phyloP scores from a whole-genome alignment of 139 green algal genomes.

The Dunaliella primolecta region DNA sequence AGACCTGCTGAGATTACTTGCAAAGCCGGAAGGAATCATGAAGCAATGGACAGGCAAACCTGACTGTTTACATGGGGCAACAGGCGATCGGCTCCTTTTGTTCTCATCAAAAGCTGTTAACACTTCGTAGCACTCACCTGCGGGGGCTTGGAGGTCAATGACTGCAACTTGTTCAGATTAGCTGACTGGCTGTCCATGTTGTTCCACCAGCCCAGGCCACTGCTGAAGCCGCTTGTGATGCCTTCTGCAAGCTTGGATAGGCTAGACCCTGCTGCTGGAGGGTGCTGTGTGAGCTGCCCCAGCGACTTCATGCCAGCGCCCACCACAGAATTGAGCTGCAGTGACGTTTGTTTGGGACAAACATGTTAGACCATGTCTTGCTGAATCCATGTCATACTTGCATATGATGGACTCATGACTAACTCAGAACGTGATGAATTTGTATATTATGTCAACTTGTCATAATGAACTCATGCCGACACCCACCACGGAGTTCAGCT shows the following conservation, averaged over 20 bases:
- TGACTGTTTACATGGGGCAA: too few species aligned
- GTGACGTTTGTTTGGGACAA: too few species aligned
- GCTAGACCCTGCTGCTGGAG: background rate
- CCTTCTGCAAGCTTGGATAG: conserved; percentile 20
- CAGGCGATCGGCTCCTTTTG: too few species aligned
- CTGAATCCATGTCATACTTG: too few species aligned
- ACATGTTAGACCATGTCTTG: too few species aligned
- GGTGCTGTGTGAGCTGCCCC: background rate
- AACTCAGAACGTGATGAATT: too few species aligned
- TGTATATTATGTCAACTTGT: too few species aligned
- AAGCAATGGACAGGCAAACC: too few species aligned
- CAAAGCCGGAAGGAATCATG: too few species aligned
- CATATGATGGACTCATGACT: too few species aligned
- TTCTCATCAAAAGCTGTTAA: too few species aligned
- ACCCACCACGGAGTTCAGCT: background rate
- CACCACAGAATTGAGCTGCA: background rate
- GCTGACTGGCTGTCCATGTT: conserved; percentile 21
- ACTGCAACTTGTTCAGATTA: conserved; percentile 6
- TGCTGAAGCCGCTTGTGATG: conserved; percentile 13
- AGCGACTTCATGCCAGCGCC: background rate
- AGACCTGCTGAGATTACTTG: too few species aligned
- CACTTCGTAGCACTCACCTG: conserved; percentile 15
- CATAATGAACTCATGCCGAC: background rate
- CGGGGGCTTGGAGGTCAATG: background rate
- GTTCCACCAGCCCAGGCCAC: conserved; percentile 30